A percentile compares a stretch with the other conserved stretches of the same genome.
Conservation (phyloP, 805 yeast species). For the Metschnikowia cerradonensis region DNA sequence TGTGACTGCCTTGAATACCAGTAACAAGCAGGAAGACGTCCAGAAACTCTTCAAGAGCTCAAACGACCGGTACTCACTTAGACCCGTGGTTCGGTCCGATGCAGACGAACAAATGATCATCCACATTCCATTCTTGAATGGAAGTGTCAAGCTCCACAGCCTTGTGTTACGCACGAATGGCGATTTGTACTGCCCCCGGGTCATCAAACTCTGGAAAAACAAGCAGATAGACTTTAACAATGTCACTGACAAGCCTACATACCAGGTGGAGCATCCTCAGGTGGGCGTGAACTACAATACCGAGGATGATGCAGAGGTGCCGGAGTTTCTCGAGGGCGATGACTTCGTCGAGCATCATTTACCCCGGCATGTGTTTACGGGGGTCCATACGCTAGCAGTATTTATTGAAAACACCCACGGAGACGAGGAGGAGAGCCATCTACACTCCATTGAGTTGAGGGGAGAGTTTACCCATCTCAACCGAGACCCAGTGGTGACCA, state of each 20-base stretch:
- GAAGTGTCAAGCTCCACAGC: conserved; percentile 69
- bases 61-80: conserved; percentile 46
- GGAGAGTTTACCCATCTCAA: conserved; percentile 60
- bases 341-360: conserved; percentile 77
- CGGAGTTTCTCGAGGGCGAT: conserved; percentile 25
- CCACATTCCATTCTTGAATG: conserved; percentile 70
- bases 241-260: conserved; percentile 48
- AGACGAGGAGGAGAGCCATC: conserved; percentile 46
- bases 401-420: conserved; percentile 56
- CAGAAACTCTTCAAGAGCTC: conserved; percentile 50
- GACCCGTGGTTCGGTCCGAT: conserved; percentile 56
- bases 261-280: conserved; percentile 58
- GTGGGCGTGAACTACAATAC: conserved; percentile 47
- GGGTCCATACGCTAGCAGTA: conserved; percentile 61
- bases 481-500: conserved; percentile 67
- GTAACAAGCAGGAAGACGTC: conserved; percentile 48
- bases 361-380: conserved; percentile 71
- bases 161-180: conserved; percentile 64
- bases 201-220: conserved; percentile 71
- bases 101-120: conserved; percentile 78
- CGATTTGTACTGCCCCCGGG: conserved; percentile 61
- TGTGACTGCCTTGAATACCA: conserved; percentile 60
- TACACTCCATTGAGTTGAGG: conserved; percentile 73
- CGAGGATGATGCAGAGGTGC: conserved; percentile 34
- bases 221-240: conserved; percentile 70